Conservation (phyloP, 2,329 filamentous ascomycete species). For the Fusarium virguliforme region DNA sequence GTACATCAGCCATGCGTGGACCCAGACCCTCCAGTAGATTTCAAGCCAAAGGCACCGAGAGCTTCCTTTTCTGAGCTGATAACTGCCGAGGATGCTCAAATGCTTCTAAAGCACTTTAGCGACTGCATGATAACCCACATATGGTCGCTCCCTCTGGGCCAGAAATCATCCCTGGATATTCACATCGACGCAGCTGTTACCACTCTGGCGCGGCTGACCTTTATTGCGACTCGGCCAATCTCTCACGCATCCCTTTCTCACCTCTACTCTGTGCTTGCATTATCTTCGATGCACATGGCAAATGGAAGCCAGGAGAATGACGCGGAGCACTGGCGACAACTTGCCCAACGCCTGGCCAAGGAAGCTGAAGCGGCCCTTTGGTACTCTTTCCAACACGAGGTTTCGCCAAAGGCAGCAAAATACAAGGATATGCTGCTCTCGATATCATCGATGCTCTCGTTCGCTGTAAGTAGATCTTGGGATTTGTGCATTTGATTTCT, state of each 20-base stretch:
- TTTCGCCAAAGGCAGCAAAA: neutral
- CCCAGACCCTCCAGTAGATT: neutral
- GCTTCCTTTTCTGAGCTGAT: neutral
- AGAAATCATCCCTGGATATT: neutral
- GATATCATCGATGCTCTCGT: neutral
- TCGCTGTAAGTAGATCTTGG: neutral
- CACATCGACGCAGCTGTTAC: neutral
- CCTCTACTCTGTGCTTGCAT: neutral
- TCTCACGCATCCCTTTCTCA: neutral
- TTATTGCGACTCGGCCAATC: neutral
- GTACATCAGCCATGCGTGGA: neutral
- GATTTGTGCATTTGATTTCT: neutral
- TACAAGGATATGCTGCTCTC: neutral
- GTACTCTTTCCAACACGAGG: neutral
- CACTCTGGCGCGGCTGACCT: neutral
- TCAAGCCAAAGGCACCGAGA: neutral
- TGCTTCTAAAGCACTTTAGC: neutral
- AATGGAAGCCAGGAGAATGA: neutral
- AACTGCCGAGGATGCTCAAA: neutral
- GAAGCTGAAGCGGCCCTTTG: neutral
- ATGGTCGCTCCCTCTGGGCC: neutral
- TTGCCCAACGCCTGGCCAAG: neutral
- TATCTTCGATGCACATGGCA: neutral
- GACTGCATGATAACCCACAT: conserved; percentile 9
- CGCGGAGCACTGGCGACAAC: neutral